phyloP scores from a whole-genome alignment of 441 rosid species.

The Populus hybrid region DNA sequence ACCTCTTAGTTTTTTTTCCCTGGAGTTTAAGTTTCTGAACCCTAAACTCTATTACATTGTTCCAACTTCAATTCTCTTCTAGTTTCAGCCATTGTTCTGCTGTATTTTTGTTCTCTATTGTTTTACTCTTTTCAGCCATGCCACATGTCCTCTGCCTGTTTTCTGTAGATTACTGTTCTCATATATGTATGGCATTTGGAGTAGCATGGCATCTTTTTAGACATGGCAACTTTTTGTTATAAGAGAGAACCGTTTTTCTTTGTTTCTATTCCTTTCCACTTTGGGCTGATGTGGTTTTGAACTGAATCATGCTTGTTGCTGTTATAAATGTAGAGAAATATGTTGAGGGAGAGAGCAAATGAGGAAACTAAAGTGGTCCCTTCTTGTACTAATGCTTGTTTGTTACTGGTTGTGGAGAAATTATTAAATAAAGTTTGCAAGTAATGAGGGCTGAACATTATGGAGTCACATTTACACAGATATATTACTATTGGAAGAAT shows the following conservation, averaged over 20 bases:
- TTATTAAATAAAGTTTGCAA: background rate
- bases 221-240: background rate
- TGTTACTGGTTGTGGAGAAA: background rate
- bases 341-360: background rate
- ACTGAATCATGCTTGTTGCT: background rate
- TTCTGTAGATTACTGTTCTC: background rate
- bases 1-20: too few relatives aligned
- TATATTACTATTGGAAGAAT: background rate
- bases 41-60: too few relatives aligned
- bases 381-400: background rate
- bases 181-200: background rate
- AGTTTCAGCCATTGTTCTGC: too few relatives aligned
- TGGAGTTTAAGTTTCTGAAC: too few relatives aligned
- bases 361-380: background rate
- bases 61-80: too few relatives aligned
- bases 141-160: background rate
- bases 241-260: background rate
- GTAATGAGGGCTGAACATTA: background rate
- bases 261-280: background rate
- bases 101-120: background rate
- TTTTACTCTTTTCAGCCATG: background rate
- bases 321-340: background rate
- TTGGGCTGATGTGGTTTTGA: background rate
- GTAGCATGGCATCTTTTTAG: background rate
- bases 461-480: background rate